Conservation (phyloP, 805 yeast genomes). For the Kazachstania africana region DNA sequence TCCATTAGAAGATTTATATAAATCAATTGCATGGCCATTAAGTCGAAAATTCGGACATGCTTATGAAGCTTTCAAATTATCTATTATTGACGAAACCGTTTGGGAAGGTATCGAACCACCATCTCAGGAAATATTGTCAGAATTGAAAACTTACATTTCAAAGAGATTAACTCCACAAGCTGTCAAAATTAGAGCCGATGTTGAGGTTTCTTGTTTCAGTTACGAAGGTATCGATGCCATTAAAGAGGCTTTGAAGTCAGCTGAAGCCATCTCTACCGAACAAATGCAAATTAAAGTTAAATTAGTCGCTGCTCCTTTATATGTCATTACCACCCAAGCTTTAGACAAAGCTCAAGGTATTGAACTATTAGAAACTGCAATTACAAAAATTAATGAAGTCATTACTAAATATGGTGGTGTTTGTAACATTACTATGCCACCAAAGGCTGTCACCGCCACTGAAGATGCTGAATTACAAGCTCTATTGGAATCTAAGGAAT, state of each 20-base stretch:
- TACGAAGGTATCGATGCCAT: slow-evolving; percentile 98
- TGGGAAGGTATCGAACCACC: slow-evolving; percentile 74
- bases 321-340: slow-evolving; percentile 86
- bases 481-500: slow-evolving; percentile 83
- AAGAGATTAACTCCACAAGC: slow-evolving; percentile 97
- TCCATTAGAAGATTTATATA: slow-evolving; percentile 75
- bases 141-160: slow-evolving; percentile 75
- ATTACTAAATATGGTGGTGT: slow-evolving; percentile 72
- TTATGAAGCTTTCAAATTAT: slow-evolving; percentile 91
- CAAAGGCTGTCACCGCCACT: slow-evolving; percentile 96
- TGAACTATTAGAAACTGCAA: slow-evolving; percentile 65
- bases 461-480: slow-evolving; percentile 98
- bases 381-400: slow-evolving; percentile 57
- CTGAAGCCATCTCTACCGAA: slow-evolving; percentile 75
- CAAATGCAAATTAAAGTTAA: slow-evolving; percentile 83
- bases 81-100: slow-evolving; percentile 79
- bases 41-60: slow-evolving; percentile 94
- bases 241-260: slow-evolving; percentile 75
- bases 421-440: slow-evolving; percentile 91
- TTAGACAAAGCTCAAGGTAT: slow-evolving; percentile 87
- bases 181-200: slow-evolving; percentile 94
- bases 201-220: slow-evolving; percentile 92
- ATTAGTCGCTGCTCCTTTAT: slow-evolving; percentile 94
- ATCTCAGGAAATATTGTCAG: slow-evolving; percentile 62
- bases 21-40: slow-evolving; percentile 93